Conservation (phyloP, 495 filamentous ascomycete species). For the Hypoxylon perforatum region DNA sequence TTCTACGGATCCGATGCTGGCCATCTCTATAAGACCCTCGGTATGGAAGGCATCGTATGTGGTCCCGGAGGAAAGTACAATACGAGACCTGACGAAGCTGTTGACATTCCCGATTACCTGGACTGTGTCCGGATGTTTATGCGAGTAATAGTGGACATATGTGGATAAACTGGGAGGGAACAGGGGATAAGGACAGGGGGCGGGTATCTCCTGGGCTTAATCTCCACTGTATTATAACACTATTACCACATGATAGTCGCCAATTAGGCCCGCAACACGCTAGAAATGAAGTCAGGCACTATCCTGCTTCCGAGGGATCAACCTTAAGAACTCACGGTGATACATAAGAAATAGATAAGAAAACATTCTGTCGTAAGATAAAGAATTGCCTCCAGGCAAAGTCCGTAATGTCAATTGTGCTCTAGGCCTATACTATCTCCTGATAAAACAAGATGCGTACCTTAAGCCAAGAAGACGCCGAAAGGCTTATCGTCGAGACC, state of each 20-base stretch:
- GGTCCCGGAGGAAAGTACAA: conserved; percentile 30
- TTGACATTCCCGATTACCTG: conserved; percentile 34
- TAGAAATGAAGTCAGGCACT: no score
- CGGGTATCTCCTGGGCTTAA: conserved; percentile 16
- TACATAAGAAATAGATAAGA: conserved; percentile 5
- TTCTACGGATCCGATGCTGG: conserved; percentile 30
- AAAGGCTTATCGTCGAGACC: conserved; percentile 20
- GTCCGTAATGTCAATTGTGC: not conserved
- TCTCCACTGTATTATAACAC: no score
- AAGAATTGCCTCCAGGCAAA: not conserved
- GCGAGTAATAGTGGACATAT: conserved; percentile 33
- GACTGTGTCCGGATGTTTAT: conserved; percentile 34
- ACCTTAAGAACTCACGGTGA: no score
- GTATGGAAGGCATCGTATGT: conserved; percentile 31
- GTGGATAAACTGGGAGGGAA: conserved; percentile 9
- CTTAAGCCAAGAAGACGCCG: conserved; percentile 35
- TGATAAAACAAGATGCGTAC: conserved; percentile 11
- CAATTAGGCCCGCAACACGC: no score
- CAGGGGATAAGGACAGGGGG: not conserved
- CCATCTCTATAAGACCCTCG: conserved; percentile 29
- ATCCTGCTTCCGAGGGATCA: no score
- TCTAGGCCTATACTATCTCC: no score
- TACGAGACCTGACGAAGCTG: conserved; percentile 25
- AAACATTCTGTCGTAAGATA: not conserved
- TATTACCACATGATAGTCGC: no score